Percentiles rank a stretch among this genome's conserved stretches.
These are phyloP conservation scores for Hortiboletus flavorubellus DNA, from an alignment of 768 basidiomycete species.

Conservation along the genomic window DNA sequence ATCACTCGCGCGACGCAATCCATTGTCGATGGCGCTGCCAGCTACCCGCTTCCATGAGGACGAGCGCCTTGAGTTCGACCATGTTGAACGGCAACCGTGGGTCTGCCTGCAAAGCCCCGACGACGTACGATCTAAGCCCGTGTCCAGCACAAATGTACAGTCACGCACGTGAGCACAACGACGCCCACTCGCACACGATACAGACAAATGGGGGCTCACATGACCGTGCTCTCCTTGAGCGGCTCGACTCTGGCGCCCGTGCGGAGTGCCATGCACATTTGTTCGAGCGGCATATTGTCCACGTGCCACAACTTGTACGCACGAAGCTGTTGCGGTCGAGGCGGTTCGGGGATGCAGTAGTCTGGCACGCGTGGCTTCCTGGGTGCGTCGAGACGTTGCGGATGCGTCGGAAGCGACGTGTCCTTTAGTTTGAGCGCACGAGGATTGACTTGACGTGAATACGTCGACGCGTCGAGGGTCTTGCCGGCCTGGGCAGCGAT, in stretches of 20 bases:
- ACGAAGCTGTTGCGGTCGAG: constrained; percentile 37
- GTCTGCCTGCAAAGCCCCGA: constrained; percentile 41
- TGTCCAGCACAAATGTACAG: neutral
- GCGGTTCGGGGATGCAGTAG: constrained; percentile 27
- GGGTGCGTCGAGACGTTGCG: neutral
- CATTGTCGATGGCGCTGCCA: constrained; percentile 42
- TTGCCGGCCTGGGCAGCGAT: constrained; percentile 27
- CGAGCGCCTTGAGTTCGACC: constrained; percentile 33
- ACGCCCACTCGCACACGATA: neutral
- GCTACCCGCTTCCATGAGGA: constrained; percentile 39
- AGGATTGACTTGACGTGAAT: constrained; percentile 28
- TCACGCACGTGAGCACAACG: neutral
- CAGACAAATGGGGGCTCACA: constrained; percentile 30
- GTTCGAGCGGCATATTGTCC: constrained; percentile 31
- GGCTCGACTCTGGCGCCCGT: constrained; percentile 34
- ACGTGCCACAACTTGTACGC: constrained; percentile 47
- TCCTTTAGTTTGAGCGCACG: constrained; percentile 1
- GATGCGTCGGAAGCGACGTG: neutral
- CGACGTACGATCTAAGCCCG: constrained; percentile 39
- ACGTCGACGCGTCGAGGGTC: constrained; percentile 17
- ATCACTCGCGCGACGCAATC: constrained; percentile 30
- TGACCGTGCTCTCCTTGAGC: constrained; percentile 44
- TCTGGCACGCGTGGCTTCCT: constrained; percentile 9
- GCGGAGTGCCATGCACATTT: constrained; percentile 39
- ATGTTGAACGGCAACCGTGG: constrained; percentile 35